Evolutionary conservation across 2,329 filamentous ascomycete species (phyloP).

Genomic region (Chrysoporthe austroafricana): DNA sequence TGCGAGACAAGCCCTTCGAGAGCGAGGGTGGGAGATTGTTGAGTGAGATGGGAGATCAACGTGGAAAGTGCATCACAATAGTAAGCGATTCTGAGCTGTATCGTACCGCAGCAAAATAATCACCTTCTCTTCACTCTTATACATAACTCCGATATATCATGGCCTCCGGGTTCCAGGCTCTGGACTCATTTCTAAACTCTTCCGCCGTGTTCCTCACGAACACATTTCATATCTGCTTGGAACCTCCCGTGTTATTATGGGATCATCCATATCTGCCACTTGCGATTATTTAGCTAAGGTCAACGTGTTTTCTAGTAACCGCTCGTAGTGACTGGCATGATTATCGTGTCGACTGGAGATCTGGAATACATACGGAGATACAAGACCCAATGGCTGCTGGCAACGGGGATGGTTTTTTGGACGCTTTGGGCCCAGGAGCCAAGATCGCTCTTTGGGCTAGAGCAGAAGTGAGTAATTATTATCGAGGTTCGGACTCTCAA

Average conservation of each 20-base stretch:
- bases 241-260: not conserved
- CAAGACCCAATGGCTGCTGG: not conserved
- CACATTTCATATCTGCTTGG: not conserved
- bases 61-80: conserved; percentile 17
- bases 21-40: conserved; percentile 4
- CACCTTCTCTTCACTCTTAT: not conserved
- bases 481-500: not conserved
- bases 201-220: too few species aligned
- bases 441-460: conserved; percentile 15
- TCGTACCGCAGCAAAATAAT: not conserved
- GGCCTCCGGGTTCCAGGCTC: too few species aligned
- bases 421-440: conserved; percentile 6
- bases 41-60: not conserved
- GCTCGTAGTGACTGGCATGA: not conserved
- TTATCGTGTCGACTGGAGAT: conserved; percentile 8
- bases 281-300: not conserved
- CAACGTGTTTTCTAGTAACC: not conserved
- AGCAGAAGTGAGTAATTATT: conserved; percentile 7
- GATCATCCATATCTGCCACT: not conserved
- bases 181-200: too few species aligned
- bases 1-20: not conserved
- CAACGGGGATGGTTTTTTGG: conserved; percentile 7
- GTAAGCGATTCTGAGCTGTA: not conserved
- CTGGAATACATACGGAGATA: not conserved
- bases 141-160: not conserved